These are phyloP conservation scores for Neurospora sp. DNA, from an alignment of 495 filamentous ascomycete species.

Conservation along the genomic window DNA sequence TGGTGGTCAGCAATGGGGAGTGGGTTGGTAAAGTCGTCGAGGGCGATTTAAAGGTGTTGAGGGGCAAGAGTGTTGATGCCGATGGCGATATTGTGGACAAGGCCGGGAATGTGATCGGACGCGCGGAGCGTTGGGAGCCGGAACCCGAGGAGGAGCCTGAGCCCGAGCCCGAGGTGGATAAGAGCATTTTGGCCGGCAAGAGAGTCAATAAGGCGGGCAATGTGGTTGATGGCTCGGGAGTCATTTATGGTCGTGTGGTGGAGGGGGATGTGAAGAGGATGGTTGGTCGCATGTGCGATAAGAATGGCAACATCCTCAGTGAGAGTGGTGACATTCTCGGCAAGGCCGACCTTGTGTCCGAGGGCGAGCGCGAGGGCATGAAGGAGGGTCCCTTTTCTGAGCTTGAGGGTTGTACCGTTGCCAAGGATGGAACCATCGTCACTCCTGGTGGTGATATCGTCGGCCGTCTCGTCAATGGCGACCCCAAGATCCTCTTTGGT, in stretches of 20 bases:
- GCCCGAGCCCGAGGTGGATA: slow-evolving; percentile 43
- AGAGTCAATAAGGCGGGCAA: slow-evolving; percentile 80
- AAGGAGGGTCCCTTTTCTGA: slow-evolving; percentile 75
- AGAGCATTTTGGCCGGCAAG: slow-evolving; percentile 67
- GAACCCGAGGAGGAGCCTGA: slow-evolving; percentile 50
- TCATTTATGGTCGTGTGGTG: slow-evolving; percentile 63
- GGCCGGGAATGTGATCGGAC: slow-evolving; percentile 68
- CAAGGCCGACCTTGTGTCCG: slow-evolving; percentile 66
- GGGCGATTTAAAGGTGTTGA: slow-evolving; percentile 62
- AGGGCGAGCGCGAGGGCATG: slow-evolving; percentile 52
- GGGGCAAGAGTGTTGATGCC: slow-evolving; percentile 67
- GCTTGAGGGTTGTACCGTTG: slow-evolving; percentile 60
- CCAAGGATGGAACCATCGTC: slow-evolving; percentile 64
- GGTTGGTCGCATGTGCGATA: slow-evolving; percentile 72
- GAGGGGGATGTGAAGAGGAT: slow-evolving; percentile 62
- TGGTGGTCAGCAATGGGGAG: slow-evolving; percentile 60
- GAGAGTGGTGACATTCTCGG: slow-evolving; percentile 74
- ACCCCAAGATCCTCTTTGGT: slow-evolving; percentile 59
- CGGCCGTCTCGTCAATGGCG: slow-evolving; percentile 63
- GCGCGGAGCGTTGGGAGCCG: slow-evolving; percentile 65
- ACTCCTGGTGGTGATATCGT: slow-evolving; percentile 55
- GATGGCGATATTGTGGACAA: slow-evolving; percentile 80
- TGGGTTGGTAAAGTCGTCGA: slow-evolving; percentile 65
- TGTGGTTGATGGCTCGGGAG: slow-evolving; percentile 64
- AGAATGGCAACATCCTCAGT: slow-evolving; percentile 69